Base-by-base conservation (phyloP, 148 eudicot genomes). In the Tetragonia tetragonoides region DNA sequence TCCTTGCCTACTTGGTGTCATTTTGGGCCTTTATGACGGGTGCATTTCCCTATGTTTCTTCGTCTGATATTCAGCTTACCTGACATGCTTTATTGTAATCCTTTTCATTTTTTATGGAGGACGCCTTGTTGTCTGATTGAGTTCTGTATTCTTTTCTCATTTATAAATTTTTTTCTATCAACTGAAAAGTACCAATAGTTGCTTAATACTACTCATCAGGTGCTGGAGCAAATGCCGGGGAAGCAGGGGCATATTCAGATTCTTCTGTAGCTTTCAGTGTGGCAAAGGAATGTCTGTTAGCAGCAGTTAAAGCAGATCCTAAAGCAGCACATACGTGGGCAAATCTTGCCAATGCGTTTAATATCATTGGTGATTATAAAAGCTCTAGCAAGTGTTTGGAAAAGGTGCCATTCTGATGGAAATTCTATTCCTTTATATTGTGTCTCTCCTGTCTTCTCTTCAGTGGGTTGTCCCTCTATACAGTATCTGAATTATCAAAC, bases 371-470 rank as follows among this genome's bases (percentile, higher is more conserved):
- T 77, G 97, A 96, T 84, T 84, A 90, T 80, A 88, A 75, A 87
- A 91, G 89, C 82, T 87, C 95, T 46, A 86, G 87, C 81, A 93
- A 93, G 85, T 96, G 99, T 86, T 88, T 96, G 83, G 99, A 96
- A 83, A 93, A 91, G 97, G 99, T 95, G 34, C 28, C 62, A 40
- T 54, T 20, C 49, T 51, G 61, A 5, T 65, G 37, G 40, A 10
- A 24, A 42, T 54, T 16, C 21, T 6, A 3, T 21, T 39, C 18
- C 12, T 38, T 66, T 20, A 40, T 7, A 60, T 47, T 47, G 42
- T 21, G 46, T 10, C 53, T 72, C 41, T 28, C 53, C 57, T 34
- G 37, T 15, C 66, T 51, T 56, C 54, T 62, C 24, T 44, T 23
- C 14, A 23, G 39, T 60, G 18, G 42, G 49, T 41, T 3, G 42